Percentiles rank a stretch among this genome's conserved stretches.
phyloP scores from a whole-genome alignment of 2,329 filamentous ascomycete species.

The Sclerotinia nivalis region DNA sequence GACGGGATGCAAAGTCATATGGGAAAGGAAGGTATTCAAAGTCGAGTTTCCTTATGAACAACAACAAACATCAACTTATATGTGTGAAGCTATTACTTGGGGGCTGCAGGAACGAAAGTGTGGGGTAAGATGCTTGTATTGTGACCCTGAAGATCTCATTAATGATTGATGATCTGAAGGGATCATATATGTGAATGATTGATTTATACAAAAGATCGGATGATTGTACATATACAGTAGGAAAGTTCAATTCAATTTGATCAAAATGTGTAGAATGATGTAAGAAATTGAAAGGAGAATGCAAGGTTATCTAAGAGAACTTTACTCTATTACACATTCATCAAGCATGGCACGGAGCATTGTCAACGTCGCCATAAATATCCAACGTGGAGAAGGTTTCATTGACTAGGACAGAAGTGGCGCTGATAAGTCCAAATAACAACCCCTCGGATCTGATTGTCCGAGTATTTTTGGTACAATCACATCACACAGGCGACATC shows the following conservation, averaged over 20 bases:
- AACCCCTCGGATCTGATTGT: conserved; percentile 6
- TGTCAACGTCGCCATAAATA: conserved; percentile 7
- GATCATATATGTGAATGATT: neutral
- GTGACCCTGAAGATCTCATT: conserved; percentile 7
- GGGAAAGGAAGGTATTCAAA: neutral
- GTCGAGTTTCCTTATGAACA: neutral
- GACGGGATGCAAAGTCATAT: neutral
- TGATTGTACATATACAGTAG: neutral
- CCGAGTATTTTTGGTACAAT: neutral
- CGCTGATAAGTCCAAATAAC: neutral
- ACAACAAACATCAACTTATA: neutral
- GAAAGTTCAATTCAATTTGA: neutral
- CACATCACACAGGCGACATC: neutral
- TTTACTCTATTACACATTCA: conserved; percentile 1
- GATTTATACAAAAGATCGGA: neutral
- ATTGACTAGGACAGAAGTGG: conserved; percentile 15
- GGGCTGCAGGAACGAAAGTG: conserved; percentile 31
- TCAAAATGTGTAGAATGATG: neutral
- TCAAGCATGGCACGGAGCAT: conserved; percentile 22
- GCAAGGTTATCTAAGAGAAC: conserved; percentile 8
- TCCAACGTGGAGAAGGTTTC: conserved; percentile 23
- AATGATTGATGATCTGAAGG: neutral
- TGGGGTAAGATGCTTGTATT: conserved; percentile 30
- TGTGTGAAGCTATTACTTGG: conserved; percentile 15
- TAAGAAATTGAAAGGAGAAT: neutral